phyloP scores from a whole-genome alignment of 352 stramenopile species.

The Pythium aphanidermatum region DNA sequence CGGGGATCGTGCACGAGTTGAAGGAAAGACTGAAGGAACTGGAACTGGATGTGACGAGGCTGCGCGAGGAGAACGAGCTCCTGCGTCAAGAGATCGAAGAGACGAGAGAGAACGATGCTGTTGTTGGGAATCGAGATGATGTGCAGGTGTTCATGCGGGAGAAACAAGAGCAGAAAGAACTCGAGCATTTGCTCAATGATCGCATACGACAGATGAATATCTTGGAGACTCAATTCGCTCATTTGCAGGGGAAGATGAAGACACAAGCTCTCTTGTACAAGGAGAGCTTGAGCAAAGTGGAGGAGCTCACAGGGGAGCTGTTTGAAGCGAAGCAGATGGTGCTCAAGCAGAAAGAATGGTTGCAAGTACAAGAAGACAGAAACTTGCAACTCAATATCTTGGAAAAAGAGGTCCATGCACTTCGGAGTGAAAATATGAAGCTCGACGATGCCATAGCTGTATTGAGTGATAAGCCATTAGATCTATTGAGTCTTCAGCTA shows the following conservation, averaged over 20 bases:
- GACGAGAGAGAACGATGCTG: neutral
- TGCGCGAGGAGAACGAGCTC: slow-evolving; percentile 51
- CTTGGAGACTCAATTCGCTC: slow-evolving; percentile 45
- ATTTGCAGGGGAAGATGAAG: slow-evolving; percentile 33
- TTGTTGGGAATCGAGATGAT: neutral
- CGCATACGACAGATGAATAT: slow-evolving; percentile 40
- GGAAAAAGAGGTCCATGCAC: slow-evolving; percentile 37
- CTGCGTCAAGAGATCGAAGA: slow-evolving; percentile 22
- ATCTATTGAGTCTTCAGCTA: slow-evolving; percentile 34
- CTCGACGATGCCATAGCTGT: slow-evolving; percentile 40
- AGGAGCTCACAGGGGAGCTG: slow-evolving; percentile 35
- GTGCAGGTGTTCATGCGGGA: neutral
- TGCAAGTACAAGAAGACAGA: slow-evolving; percentile 32
- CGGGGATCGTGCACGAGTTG: slow-evolving; percentile 24
- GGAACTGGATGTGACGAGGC: slow-evolving; percentile 36
- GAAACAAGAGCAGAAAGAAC: slow-evolving; percentile 20
- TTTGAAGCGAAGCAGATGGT: slow-evolving; percentile 40
- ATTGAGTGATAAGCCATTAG: slow-evolving; percentile 49
- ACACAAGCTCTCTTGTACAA: slow-evolving; percentile 34
- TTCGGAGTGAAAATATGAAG: slow-evolving; percentile 48
- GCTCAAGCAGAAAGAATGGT: slow-evolving; percentile 25
- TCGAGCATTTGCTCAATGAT: slow-evolving; percentile 25
- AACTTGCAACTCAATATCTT: slow-evolving; percentile 26
- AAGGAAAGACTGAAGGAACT: slow-evolving; percentile 35
- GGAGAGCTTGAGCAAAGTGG: slow-evolving; percentile 25